phyloP scores from a whole-genome alignment of 2,329 filamentous ascomycete genomes.

The Nemania sp. region DNA sequence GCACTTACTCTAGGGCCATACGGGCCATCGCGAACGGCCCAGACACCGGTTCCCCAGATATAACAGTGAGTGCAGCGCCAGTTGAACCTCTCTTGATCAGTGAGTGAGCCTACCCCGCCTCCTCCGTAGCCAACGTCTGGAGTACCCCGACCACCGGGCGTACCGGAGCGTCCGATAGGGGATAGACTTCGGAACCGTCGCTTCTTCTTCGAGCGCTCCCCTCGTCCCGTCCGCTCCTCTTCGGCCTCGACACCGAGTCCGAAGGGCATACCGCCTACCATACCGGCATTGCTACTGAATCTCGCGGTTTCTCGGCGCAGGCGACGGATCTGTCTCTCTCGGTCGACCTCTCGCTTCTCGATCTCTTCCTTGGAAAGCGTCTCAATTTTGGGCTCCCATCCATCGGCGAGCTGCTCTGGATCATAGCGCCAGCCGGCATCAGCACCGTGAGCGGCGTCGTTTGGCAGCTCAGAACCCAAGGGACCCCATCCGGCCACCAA shows the following conservation, averaged over 20 bases:
- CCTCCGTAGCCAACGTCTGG: slow-evolving; percentile 79
- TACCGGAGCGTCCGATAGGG: slow-evolving; percentile 70
- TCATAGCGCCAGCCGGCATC: slow-evolving; percentile 96
- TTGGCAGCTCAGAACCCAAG: slow-evolving; percentile 74
- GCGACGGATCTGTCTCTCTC: slow-evolving; percentile 86
- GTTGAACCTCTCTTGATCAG: slow-evolving; percentile 74
- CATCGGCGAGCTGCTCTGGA: slow-evolving; percentile 81
- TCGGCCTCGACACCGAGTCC: slow-evolving; percentile 57
- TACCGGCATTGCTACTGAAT: slow-evolving; percentile 84
- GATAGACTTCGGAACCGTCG: slow-evolving; percentile 86
- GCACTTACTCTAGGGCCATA: slow-evolving; percentile 76
- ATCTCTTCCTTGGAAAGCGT: slow-evolving; percentile 91
- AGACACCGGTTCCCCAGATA: slow-evolving; percentile 87
- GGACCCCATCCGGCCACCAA: slow-evolving; percentile 74
- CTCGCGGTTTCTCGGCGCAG: slow-evolving; percentile 87
- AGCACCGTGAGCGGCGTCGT: slow-evolving; percentile 79
- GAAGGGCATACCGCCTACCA: slow-evolving; percentile 73
- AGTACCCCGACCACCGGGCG: slow-evolving; percentile 73
- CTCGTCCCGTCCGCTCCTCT: slow-evolving; percentile 86
- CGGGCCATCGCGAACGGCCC: slow-evolving; percentile 93
- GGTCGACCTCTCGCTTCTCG: slow-evolving; percentile 92
- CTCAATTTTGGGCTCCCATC: slow-evolving; percentile 84
- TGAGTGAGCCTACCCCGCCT: slow-evolving; percentile 65
- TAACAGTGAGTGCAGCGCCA: slow-evolving; percentile 91
- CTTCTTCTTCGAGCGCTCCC: slow-evolving; percentile 95